Conservation (phyloP, 495 filamentous ascomycete species). For the Darksidea phi region DNA sequence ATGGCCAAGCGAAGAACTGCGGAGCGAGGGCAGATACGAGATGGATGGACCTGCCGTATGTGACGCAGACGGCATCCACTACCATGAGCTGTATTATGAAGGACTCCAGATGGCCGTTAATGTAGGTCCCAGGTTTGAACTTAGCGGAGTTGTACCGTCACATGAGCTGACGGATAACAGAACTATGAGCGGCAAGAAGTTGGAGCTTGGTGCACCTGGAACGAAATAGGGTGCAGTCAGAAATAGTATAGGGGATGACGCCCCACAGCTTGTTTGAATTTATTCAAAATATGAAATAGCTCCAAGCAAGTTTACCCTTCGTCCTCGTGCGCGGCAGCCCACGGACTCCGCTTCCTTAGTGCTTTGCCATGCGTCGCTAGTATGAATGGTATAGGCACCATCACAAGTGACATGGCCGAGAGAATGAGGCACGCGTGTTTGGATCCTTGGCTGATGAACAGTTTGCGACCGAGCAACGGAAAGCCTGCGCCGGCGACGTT, state of each 20-base stretch:
- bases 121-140: not conserved
- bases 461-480: constrained; percentile 36
- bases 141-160: not conserved
- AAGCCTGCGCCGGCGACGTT: constrained; percentile 47
- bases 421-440: constrained; percentile 53
- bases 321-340: constrained; percentile 1
- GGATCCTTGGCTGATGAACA: constrained; percentile 56
- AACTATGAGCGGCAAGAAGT: no score
- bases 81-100: not conserved
- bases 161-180: no score
- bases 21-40: not conserved
- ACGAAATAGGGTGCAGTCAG: no score
- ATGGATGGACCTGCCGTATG: not conserved
- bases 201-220: no score
- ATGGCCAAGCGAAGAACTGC: not conserved
- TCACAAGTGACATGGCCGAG: not conserved
- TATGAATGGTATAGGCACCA: constrained; percentile 6
- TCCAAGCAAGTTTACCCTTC: no score
- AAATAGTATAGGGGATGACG: no score
- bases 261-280: no score
- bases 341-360: constrained; percentile 3
- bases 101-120: not conserved
- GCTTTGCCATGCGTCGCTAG: constrained; percentile 4
- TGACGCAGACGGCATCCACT: not conserved
- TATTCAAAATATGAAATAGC: no score